These are phyloP conservation scores for Cochlearia excelsa DNA, from an alignment of 345 rosid species.

Conservation along the genomic window DNA sequence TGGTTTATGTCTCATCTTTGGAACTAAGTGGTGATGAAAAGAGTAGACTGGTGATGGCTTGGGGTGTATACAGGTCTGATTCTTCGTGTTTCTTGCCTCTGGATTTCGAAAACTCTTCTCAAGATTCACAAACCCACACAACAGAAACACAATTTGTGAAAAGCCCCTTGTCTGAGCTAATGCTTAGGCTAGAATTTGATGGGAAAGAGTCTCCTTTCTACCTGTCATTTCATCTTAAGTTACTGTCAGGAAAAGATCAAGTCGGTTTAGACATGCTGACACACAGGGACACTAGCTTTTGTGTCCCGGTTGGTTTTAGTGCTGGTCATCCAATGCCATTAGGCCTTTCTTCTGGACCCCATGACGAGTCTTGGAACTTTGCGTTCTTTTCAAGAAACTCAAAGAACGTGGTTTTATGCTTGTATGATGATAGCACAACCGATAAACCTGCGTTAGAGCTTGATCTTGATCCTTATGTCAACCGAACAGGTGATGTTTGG, in stretches of 20 bases:
- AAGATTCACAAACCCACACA: constrained; percentile 39
- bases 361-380: constrained; percentile 63
- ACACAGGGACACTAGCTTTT: constrained; percentile 55
- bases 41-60: constrained; percentile 46
- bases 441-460: constrained; percentile 77
- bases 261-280: constrained; percentile 51
- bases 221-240: constrained; percentile 69
- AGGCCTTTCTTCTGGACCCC: constrained; percentile 65
- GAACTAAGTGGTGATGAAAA: constrained; percentile 35
- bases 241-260: constrained; percentile 29
- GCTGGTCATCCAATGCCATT: constrained; percentile 66
- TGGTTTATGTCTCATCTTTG: constrained; percentile 58
- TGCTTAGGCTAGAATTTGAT: constrained; percentile 66
- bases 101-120: constrained; percentile 39
- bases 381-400: constrained; percentile 67
- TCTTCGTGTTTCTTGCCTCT: constrained; percentile 52
- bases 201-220: constrained; percentile 63
- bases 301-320: constrained; percentile 77
- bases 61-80: constrained; percentile 75
- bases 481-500: constrained; percentile 86
- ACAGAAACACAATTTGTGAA: constrained; percentile 47
- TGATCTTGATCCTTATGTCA: constrained; percentile 82
- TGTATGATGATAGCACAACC: constrained; percentile 51
- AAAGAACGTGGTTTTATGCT: constrained; percentile 57
- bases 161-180: constrained; percentile 42